phyloP scores from a whole-genome alignment of 2,329 filamentous ascomycete genomes.

The Colletotrichum siamense region DNA sequence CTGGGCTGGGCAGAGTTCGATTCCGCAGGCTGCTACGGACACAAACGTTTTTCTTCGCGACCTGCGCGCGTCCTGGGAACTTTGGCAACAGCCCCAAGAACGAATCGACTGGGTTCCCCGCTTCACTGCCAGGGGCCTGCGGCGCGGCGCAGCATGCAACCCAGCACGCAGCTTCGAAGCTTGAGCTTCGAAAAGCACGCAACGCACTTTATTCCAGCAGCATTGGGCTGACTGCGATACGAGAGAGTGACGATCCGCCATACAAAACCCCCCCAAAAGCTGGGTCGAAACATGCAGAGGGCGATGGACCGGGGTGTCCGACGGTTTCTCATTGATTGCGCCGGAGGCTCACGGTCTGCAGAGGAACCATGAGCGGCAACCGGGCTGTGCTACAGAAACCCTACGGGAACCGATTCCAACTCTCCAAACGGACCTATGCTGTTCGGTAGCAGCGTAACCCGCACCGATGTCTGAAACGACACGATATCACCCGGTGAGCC shows the following conservation, averaged over 20 bases:
- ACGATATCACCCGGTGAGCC: conserved; percentile 20
- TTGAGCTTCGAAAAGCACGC: not conserved
- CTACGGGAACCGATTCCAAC: not conserved
- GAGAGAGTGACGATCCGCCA: not conserved
- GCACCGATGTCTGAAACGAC: conserved; percentile 18
- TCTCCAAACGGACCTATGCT: not conserved
- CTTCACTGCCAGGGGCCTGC: not conserved
- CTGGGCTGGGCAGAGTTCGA: not conserved
- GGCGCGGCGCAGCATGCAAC: conserved; percentile 1
- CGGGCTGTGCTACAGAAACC: not conserved
- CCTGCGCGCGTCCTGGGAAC: not conserved
- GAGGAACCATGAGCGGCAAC: not conserved
- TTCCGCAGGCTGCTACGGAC: not conserved
- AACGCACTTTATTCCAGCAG: not conserved
- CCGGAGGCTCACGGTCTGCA: not conserved
- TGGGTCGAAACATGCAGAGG: conserved; percentile 1
- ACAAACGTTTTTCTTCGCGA: not conserved
- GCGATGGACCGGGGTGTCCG: not conserved
- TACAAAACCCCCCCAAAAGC: not conserved
- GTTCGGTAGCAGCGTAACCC: not conserved
- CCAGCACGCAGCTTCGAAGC: not conserved
- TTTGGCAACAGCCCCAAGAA: not conserved
- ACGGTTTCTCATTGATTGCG: not conserved
- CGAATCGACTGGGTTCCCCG: conserved; percentile 10
- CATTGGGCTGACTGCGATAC: not conserved